phyloP scores from a whole-genome alignment of 2,329 filamentous ascomycete species.

The Cadophora sp. region DNA sequence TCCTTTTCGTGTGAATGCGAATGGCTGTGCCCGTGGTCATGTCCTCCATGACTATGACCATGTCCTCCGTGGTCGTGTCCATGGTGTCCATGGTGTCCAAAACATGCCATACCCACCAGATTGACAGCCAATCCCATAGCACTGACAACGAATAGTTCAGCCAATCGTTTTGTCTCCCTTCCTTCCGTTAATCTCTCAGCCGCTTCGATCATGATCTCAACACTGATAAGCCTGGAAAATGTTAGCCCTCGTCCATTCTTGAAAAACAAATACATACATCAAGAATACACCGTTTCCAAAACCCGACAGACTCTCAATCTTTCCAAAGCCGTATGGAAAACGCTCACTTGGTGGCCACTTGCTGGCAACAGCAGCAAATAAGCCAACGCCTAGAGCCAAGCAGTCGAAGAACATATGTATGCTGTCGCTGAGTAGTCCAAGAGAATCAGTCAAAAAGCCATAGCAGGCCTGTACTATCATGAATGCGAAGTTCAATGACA shows the following conservation, averaged over 20 bases:
- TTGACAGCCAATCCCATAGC: conserved; percentile 88
- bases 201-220: conserved; percentile 96
- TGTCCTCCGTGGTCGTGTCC: conserved; percentile 41
- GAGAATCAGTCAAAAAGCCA: conserved; percentile 88
- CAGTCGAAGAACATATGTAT: conserved; percentile 99
- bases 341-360: conserved; percentile 92
- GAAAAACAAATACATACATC: conserved; percentile 62
- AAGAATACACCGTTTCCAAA: conserved; percentile 97
- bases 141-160: conserved; percentile 89
- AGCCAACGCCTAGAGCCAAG: conserved; percentile 85
- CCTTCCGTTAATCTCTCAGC: conserved; percentile 87
- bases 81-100: conserved; percentile 55
- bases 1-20: conserved; percentile 29
- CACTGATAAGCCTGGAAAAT: conserved; percentile 77
- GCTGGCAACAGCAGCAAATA: conserved; percentile 91
- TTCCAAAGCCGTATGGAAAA: conserved; percentile 95
- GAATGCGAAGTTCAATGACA: conserved; percentile 92
- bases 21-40: conserved; percentile 45
- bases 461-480: conserved; percentile 96
- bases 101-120: conserved; percentile 75
- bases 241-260: conserved; percentile 26
- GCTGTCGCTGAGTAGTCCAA: conserved; percentile 95
- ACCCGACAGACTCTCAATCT: conserved; percentile 93
- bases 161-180: conserved; percentile 80
- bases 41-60: conserved; percentile 41